Base-by-base conservation (phyloP, 108 stramenopile genomes). In the Mayamaea pseudoterrestris region DNA sequence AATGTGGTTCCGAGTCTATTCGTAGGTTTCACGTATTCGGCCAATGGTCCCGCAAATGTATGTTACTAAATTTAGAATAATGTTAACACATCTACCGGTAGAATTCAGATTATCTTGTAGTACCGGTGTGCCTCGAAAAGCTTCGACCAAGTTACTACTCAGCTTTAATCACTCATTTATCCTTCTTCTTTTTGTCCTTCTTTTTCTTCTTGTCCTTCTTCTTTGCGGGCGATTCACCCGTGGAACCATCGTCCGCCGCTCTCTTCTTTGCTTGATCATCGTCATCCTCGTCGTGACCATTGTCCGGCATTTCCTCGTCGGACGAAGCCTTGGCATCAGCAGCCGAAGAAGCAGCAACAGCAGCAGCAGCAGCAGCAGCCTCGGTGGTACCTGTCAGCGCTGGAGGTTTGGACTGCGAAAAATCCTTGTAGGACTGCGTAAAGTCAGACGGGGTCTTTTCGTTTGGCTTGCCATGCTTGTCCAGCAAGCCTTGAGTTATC, bases 401-500 rank as follows among this genome's bases (percentile, higher is more conserved):
- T 23, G 73, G 75, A 14, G 80, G 73, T 39, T 71, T 74, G 35
- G 78, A 64, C 35, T 61, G 75, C 34, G 68, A 66, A 4, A 55
- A 66, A 18, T 63, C 74, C 56, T 84, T 90, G 70, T 91, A 94
- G 1, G 72, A 76, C 17, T 85, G 69, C 62, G 92, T 69, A 58
- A 74, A 99, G 42, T 94, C 95, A 27, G 65, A 40, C 11, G 98
- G 98, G 2, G 98, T 99, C 36, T 90, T 83, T 0, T 80, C 94
- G 63, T 97, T 99, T 24, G 93, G 90, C 50, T 93, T 92, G 3
- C 98, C 99, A 55, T 98, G 86, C 65, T 98, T 98, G 69, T 98
- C 96, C 29, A 99, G 66, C 57, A 93, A 93, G 27, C 99, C 99
- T 48, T 95, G 93, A 71, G 94, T 93, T 58, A 99, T 93, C 60